Percentiles rank a stretch among this genome's conserved stretches.
Conservation (phyloP, 2,329 filamentous ascomycete genomes). For the Sclerotinia trifoliorum region DNA sequence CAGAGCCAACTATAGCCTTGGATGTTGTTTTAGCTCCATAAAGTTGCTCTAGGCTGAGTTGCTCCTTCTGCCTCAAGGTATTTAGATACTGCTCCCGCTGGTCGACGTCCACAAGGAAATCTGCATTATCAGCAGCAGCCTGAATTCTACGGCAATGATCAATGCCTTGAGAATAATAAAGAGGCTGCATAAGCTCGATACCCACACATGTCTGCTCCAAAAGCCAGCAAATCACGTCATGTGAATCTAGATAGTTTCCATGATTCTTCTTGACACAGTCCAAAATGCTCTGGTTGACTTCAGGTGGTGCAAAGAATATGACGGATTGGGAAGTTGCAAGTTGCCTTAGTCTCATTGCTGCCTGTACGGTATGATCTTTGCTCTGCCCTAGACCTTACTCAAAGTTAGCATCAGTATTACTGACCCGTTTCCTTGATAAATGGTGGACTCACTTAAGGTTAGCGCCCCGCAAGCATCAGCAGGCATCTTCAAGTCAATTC, state of each 20-base stretch:
- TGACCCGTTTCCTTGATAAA: too few relatives aligned
- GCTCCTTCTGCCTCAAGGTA: conserved; percentile 52
- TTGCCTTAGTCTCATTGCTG: conserved; percentile 64
- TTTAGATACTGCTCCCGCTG: conserved; percentile 46
- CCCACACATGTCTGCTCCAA: conserved; percentile 60
- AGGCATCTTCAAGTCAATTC: conserved; percentile 34
- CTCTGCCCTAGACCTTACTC: conserved; percentile 26
- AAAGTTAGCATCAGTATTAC: not conserved
- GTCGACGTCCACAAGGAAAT: conserved; percentile 42
- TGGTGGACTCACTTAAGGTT: conserved; percentile 26
- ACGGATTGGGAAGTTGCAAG: conserved; percentile 45
- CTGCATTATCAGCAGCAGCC: conserved; percentile 45
- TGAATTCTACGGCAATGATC: conserved; percentile 60
- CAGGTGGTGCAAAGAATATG: conserved; percentile 37
- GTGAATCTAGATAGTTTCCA: conserved; percentile 24
- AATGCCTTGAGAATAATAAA: conserved; percentile 59
- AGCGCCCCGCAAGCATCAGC: conserved; percentile 27
- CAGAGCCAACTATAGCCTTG: conserved; percentile 22
- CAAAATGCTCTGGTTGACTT: conserved; percentile 50
- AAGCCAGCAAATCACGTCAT: conserved; percentile 60
- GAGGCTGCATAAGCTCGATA: conserved; percentile 57
- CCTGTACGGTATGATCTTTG: conserved; percentile 56
- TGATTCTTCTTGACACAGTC: conserved; percentile 44
- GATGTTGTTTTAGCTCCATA: conserved; percentile 47
- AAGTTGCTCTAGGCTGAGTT: conserved; percentile 56